These are phyloP conservation scores for Pyrenochaeta sp. DNA, from an alignment of 2,329 filamentous ascomycete species.

Conservation along the genomic window DNA sequence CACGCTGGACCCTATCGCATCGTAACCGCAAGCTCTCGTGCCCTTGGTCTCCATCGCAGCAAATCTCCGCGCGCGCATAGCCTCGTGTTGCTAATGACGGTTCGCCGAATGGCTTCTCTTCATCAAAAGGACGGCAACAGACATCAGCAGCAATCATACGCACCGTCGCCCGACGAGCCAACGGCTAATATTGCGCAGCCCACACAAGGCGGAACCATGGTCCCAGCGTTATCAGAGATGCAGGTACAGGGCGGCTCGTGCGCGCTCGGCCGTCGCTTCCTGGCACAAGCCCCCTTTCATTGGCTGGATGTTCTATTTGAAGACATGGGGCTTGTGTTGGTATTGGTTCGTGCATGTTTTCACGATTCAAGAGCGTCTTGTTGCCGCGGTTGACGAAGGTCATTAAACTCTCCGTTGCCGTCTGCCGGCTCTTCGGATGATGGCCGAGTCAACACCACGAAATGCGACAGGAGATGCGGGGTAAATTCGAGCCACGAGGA, in stretches of 20 bases:
- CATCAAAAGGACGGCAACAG: slow-evolving; percentile 10
- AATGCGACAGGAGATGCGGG: background rate
- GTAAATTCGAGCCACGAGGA: slow-evolving; percentile 1
- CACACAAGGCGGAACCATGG: slow-evolving; percentile 23
- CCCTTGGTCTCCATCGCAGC: background rate
- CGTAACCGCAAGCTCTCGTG: background rate
- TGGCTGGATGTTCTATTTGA: slow-evolving; percentile 24
- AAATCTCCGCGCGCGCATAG: background rate
- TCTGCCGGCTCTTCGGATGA: slow-evolving; percentile 1
- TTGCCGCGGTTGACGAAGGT: slow-evolving; percentile 11
- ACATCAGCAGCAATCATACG: slow-evolving; percentile 15
- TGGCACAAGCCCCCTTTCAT: slow-evolving; percentile 18
- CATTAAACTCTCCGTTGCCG: slow-evolving; percentile 11
- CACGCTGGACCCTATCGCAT: background rate
- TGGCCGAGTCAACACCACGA: background rate
- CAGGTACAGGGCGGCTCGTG: slow-evolving; percentile 32
- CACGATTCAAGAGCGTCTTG: slow-evolving; percentile 16
- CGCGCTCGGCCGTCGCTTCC: slow-evolving; percentile 13
- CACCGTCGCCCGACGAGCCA: slow-evolving; percentile 10
- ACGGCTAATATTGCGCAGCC: slow-evolving; percentile 27
- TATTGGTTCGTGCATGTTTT: slow-evolving; percentile 19
- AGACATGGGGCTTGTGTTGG: slow-evolving; percentile 18
- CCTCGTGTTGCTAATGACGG: slow-evolving; percentile 5
- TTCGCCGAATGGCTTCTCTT: slow-evolving; percentile 3
- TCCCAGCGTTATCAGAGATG: slow-evolving; percentile 22